These are phyloP conservation scores for Mrakia frigida DNA, from an alignment of 768 basidiomycete species.

Conservation along the genomic window DNA sequence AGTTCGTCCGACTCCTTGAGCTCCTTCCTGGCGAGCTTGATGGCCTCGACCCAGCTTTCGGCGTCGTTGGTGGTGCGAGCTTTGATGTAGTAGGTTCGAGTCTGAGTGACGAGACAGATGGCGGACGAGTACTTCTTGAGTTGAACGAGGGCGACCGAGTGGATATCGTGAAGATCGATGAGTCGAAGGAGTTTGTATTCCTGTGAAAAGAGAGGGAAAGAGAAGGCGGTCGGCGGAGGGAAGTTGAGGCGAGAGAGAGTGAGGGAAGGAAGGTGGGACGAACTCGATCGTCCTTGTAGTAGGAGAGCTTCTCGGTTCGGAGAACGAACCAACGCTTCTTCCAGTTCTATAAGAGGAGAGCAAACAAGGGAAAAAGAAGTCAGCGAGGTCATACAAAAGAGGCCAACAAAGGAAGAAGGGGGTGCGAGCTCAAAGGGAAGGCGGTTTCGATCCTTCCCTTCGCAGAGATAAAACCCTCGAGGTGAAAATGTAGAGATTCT, in stretches of 20 bases:
- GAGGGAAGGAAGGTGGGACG: conserved; percentile 10
- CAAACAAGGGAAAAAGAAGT: neutral
- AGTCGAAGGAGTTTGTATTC: conserved; percentile 89
- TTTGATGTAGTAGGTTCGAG: conserved; percentile 85
- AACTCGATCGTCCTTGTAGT: conserved; percentile 85
- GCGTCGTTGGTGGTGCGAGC: conserved; percentile 68
- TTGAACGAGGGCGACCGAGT: conserved; percentile 77
- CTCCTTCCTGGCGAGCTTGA: conserved; percentile 67
- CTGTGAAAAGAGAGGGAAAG: conserved; percentile 29
- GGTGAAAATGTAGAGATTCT: too few species aligned
- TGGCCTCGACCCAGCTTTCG: conserved; percentile 72
- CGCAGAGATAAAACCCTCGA: neutral
- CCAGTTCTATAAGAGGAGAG: conserved; percentile 66
- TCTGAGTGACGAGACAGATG: conserved; percentile 85
- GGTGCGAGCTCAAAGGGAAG: conserved; percentile 9
- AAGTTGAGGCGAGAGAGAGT: neutral
- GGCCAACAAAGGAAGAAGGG: neutral
- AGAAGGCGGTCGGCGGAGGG: neutral
- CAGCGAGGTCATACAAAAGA: neutral
- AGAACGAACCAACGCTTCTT: conserved; percentile 99
- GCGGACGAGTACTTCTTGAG: conserved; percentile 85
- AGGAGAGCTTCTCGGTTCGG: conserved; percentile 82
- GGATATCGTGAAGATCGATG: conserved; percentile 78
- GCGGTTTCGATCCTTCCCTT: neutral
- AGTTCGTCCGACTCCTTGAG: conserved; percentile 48